Base-by-base conservation (phyloP, 108 stramenopile genomes). In the Conticribra guillardii region DNA sequence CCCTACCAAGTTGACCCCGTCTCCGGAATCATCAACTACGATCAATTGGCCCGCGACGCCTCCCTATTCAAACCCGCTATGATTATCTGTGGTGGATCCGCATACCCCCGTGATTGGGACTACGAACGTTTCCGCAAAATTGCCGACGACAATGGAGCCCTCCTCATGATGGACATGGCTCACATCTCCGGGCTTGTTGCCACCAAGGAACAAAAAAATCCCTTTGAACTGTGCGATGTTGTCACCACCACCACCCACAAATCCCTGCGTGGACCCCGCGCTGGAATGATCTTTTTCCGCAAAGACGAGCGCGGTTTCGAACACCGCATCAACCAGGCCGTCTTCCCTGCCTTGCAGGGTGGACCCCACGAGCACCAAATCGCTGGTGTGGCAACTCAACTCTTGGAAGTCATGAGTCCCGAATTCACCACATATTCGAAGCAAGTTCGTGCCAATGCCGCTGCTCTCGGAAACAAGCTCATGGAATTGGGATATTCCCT, bases 181-280 rank as follows among this genome's bases (percentile, higher is more conserved):
- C 99, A 99, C 89, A 98, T 96, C 72, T 97, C 96, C 17, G 99
- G 99, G 46, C 86, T 99, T 48, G 97, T 99, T 34, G 98, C 97
- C 46, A 96, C 98, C 53, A 84, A 84, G 45, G 97, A 98, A 81
- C 92, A 88, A 46, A 80, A 56, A 7, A 89, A 81, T 80, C 99
- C 99, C 32, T 99, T 99, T 74, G 94, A 98, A 46, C 82, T 80
- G 68, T 94, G 93, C 67, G 99, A 99, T 78, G 87, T 99, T 41
- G 99, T 99, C 27, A 99, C 99, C 49, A 99, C 99, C 70, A 99
- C 99, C 48, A 99, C 98, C n/a, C 99, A 99, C 96, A 99, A 99
- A 87, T 96, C 96, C 49, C 94, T 99, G 27, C 95, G 99, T 56
- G 99, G 99, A 52, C 99, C 99, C 5, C 96, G 99, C 47, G 97